Evolutionary conservation across 2,329 filamentous ascomycete species (phyloP), one percentile per base, ranked within the genome.

Genomic region (Plenodomus biglobosus): DNA sequence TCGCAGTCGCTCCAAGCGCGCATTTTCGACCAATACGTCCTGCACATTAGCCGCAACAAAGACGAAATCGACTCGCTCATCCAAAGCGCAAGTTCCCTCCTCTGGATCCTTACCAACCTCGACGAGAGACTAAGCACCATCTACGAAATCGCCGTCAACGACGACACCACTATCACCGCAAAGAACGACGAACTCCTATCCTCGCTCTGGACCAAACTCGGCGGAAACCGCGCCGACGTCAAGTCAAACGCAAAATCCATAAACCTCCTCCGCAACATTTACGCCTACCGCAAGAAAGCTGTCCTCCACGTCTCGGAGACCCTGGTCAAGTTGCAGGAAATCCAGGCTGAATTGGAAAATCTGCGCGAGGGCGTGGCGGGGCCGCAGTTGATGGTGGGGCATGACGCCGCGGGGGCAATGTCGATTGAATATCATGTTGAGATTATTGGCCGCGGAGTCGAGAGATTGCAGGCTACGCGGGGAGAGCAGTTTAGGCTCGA

Each of bases 401-500:
- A 74, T 7, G 69, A 72, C 3, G 27, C 8, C 6, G 22, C 6
- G 11, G 27, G 27, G 13, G 73, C 77, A 21, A 76, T 90, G 8
- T 87, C 88, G 2, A 74, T 94, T 3, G 80, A 80, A 42, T 85
- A 90, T 36, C 88, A 94, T 64, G 85, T 94, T 35, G 84, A 90
- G 57, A 85, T 84, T 46, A 90, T 94, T 52, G 79, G 87, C 48
- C 76, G 83, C 40, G 86, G 87, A 0, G 83, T 92, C 1, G 86
- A 91, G 69, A 78, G 89, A 53, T 73, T 94, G 51, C 85, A 89
- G 66, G 72, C 75, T 18, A 84, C 85, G 39, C 77, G 87, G 50
- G 78, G 80, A 36, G 80, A 82, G 52, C 80, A 83, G 16, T 75
- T 81, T 44, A 78, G 76, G 22, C 71, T 82, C 15, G 84, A 88